Evolutionary conservation across 1,139 yeast genomes (phyloP).

Genomic region (Kodamaea plutei): DNA sequence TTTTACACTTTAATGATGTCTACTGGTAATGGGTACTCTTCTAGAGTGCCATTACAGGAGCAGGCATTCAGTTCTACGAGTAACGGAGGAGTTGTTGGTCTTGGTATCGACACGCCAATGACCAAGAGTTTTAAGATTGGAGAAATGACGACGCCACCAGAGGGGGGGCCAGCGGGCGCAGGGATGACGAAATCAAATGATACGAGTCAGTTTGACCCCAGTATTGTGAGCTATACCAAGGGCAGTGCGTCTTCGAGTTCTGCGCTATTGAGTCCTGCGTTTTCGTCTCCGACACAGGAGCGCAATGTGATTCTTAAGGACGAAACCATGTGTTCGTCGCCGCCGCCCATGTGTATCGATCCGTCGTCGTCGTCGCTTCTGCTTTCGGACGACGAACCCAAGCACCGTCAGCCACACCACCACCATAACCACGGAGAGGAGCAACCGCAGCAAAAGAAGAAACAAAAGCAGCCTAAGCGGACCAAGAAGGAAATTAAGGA

Average conservation of each 20-base stretch:
- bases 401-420: too few relatives aligned
- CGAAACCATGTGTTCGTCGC: conserved; percentile 7
- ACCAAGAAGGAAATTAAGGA: conserved; percentile 25
- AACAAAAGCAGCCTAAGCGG: conserved; percentile 20
- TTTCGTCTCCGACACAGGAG: conserved; percentile 36
- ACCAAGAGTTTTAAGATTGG: conserved; percentile 8
- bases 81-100: conserved; percentile 1
- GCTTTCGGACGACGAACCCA: conserved; percentile 9
- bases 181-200: conserved; percentile 6
- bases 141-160: conserved; percentile 38
- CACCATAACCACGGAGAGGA: conserved; percentile 7
- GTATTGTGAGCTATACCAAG: conserved; percentile 2
- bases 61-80: conserved; percentile 8
- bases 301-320: not conserved
- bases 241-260: conserved; percentile 5
- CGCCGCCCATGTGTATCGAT: conserved; percentile 13
- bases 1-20: conserved; percentile 6
- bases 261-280: conserved; percentile 44
- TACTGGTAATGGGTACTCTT: conserved; percentile 8
- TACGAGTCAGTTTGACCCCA: conserved; percentile 9
- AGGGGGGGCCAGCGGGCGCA: conserved; percentile 13
- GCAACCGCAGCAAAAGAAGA: conserved; percentile 11
- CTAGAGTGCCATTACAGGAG: conserved; percentile 18
- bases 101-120: conserved; percentile 18
- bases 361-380: conserved; percentile 14